phyloP scores from a whole-genome alignment of 2,329 filamentous ascomycete species.

The Xylaria sp. region DNA sequence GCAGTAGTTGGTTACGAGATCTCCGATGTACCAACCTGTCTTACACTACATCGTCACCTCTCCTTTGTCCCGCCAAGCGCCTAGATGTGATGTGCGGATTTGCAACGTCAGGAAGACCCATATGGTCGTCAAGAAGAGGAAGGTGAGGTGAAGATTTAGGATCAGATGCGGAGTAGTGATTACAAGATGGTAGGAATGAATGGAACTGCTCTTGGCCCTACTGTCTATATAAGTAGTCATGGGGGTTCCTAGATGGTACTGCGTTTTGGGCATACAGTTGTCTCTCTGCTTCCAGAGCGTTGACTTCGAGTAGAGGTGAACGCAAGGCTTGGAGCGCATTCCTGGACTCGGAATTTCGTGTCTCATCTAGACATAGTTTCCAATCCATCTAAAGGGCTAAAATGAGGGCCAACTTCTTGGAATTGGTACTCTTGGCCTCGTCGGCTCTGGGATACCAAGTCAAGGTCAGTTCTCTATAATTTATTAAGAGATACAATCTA shows the following conservation, averaged over 20 bases:
- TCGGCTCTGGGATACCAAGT: constrained; percentile 34
- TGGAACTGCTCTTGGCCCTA: not conserved
- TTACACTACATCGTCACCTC: constrained; percentile 11
- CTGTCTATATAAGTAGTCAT: constrained; percentile 25
- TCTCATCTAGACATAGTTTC: constrained; percentile 9
- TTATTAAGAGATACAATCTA: not conserved
- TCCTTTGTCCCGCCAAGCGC: constrained; percentile 23
- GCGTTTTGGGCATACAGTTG: constrained; percentile 1
- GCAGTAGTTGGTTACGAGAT: constrained; percentile 7
- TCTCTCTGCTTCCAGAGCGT: constrained; percentile 7
- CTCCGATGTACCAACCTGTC: constrained; percentile 11
- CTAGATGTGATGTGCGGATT: constrained; percentile 9
- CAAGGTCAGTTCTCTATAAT: constrained; percentile 26
- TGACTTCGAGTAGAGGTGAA: constrained; percentile 10
- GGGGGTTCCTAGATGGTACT: not conserved
- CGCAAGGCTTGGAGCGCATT: not conserved
- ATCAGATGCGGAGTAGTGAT: constrained; percentile 23
- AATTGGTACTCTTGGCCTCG: constrained; percentile 19
- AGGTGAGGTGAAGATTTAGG: constrained; percentile 26
- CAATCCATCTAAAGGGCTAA: not conserved
- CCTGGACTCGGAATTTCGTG: not conserved
- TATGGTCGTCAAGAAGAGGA: constrained; percentile 33
- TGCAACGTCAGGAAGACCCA: constrained; percentile 19
- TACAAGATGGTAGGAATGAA: constrained; percentile 13
- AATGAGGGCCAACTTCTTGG: constrained; percentile 26